A percentile compares a stretch with the other conserved stretches of the same genome.
Conservation (phyloP, 805 yeast species). For the Candida arabinofermentans region DNA sequence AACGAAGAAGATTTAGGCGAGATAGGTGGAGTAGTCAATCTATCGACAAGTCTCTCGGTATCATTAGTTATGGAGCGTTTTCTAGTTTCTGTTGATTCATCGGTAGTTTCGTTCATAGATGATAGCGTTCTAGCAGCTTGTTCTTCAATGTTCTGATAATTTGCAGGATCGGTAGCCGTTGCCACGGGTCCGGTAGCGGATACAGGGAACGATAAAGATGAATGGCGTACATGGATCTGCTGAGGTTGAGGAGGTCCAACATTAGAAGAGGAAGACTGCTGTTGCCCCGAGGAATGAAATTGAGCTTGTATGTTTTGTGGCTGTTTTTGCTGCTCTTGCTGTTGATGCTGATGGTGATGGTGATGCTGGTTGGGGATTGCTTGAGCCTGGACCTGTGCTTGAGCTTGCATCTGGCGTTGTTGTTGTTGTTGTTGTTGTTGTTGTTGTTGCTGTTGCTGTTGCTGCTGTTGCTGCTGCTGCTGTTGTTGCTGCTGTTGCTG, state of each 20-base stretch:
- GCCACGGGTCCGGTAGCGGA: constrained; percentile 1
- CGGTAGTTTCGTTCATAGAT: constrained; percentile 19
- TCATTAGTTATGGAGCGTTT: neutral
- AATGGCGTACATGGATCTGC: too few species aligned
- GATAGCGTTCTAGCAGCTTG: constrained; percentile 28
- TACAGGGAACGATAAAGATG: too few species aligned
- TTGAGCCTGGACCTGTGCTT: too few species aligned
- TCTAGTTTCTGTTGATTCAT: neutral
- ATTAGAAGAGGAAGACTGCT: too few species aligned
- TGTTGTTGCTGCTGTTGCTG: neutral
- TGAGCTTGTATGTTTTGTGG: too few species aligned
- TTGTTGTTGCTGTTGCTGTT: constrained; percentile 2
- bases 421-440: neutral
- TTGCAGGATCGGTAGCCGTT: constrained; percentile 2
- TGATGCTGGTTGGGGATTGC: too few species aligned
- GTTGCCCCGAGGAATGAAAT: too few species aligned
- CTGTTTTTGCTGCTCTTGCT: too few species aligned
- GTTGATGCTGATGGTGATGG: too few species aligned
- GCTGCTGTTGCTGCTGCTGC: constrained; percentile 2
- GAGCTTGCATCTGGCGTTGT: neutral
- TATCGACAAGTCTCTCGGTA: constrained; percentile 3
- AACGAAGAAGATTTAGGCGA: constrained; percentile 21
- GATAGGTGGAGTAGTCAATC: constrained; percentile 21
- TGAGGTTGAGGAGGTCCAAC: too few species aligned
- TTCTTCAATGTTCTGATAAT: constrained; percentile 21